Evolutionary conservation across 306 rosid species (phyloP), one percentile per base, ranked within the genome.

Genomic region (Trichosanthes cucumerina): DNA sequence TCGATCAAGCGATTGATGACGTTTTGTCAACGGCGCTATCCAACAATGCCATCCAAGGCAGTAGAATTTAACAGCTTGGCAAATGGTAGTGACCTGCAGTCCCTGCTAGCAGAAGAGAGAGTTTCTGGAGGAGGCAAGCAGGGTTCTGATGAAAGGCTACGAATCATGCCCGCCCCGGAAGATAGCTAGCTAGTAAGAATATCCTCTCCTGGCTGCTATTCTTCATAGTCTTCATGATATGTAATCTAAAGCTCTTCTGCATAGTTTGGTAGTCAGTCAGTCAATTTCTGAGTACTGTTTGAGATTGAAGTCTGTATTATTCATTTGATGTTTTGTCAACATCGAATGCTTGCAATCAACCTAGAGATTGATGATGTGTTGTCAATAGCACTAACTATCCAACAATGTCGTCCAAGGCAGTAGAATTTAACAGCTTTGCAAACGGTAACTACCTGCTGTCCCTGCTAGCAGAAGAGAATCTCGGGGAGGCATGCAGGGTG

Each of bases 21-120:
- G 31, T 95, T 95, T 56, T 91, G 97, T 86, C 99, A 95, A 82
- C 87, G 99, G 6, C 97, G 97, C 56, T 95, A 95, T 83, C 99
- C 99, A 0, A 80, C 99, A 14, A 38, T 95, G 89, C 99, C 99
- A 34, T 95, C 99, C 50, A 95, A 95, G 85, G 99, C 99, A n/a
- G 99, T 95, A 6, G 99, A 95, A 83, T 95, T 95, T 77, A 95
- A 95, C 84, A 95, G 99, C 88, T 84, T 95, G 89, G 99, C 99
- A 31, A 95, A 95, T 80, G 99, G 99, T n/a, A 95, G 99, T 23
- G 99, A 95, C 85, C 84, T 95, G 83, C 97, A 91, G 82, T 95
- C 99, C 28, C 88, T 95, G 74, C 85, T 95, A 12, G 97, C 95
- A 14, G 96, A 91, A 81, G 99, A 96, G 84, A 83, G 90, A 81